Evolutionary conservation across 305 asterid species (phyloP), one percentile per base, ranked within the genome.

Genomic region (Ajuga reptans): DNA sequence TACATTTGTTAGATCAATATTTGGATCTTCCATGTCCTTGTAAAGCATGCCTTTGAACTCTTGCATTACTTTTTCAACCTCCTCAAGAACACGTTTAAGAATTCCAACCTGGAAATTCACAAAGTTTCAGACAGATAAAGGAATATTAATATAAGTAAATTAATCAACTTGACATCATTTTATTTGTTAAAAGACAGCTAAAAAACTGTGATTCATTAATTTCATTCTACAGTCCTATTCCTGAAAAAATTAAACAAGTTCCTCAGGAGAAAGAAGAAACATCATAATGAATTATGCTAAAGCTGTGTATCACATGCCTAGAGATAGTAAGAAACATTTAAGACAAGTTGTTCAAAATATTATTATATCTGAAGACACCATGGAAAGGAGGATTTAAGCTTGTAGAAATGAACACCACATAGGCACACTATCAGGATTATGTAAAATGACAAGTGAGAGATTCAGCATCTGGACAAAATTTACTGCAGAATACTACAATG

Each of bases 41-140:
- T 85, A 86, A 72, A 92, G 98, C 90, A 81, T 90, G 83, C 85
- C 85, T 81, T 90, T 91, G 84, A 94, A 94, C 81, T 91, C 99
- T 71, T 79, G 93, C 91, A 94, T 89, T 53, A 94, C 97, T 75
- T 91, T 94, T 81, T 94, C 99, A 81, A 94, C 96, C 84, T 94
- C 99, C 86, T 94, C 99, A 49, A 94, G 92, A 51, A 94, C 99
- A 66, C 99, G 96, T 75, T 89, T 94, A 60, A 94, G 95, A 78
- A 94, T 94, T 75, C 97, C 99, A 37, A 91, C 96, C 99, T 94
- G 88, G 72, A 77, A 81, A 71, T 66, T 68, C 66, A 34, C 69
- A 43, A 57, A 71, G 64, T 41, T 31, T 47, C 27, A 21, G 52
- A 62, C 21, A 27, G 54, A 45, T 74, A 29, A 55, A 42, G 58